phyloP scores from a whole-genome alignment of 106 monocot genomes.

The Dendrobium officinale region DNA sequence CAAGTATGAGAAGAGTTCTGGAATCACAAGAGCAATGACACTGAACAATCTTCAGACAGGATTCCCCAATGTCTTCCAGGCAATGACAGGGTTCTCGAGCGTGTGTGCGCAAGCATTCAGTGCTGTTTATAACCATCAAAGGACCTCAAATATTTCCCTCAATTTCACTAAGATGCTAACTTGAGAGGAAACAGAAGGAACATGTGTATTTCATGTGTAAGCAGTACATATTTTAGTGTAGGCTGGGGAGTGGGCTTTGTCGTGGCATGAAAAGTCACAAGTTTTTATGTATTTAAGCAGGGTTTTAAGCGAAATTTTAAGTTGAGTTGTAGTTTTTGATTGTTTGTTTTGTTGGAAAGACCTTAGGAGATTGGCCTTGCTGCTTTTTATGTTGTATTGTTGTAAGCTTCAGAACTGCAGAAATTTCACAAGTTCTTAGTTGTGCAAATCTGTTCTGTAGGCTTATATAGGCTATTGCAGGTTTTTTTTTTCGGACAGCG shows the following conservation, averaged over 20 bases:
- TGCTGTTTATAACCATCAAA: conserved; percentile 38
- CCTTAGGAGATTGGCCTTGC: background rate
- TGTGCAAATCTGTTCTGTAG: background rate
- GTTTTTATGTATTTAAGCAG: no score
- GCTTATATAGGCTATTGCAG: background rate
- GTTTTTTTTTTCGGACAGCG: background rate
- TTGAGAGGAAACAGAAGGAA: background rate
- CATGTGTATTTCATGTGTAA: background rate
- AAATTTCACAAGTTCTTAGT: background rate
- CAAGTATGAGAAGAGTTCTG: conserved; percentile 63
- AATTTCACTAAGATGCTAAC: background rate
- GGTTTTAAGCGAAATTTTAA: background rate
- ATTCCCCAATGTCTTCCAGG: conserved; percentile 86
- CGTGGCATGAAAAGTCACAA: background rate
- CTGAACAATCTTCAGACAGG: conserved; percentile 92
- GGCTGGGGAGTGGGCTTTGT: background rate
- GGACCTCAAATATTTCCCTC: conserved; percentile 2
- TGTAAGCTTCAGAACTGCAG: background rate
- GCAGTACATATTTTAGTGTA: background rate
- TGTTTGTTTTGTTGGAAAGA: background rate
- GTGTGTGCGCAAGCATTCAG: conserved; percentile 76
- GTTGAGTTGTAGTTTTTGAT: background rate
- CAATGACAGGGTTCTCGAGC: conserved; percentile 82
- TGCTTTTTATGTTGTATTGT: background rate
- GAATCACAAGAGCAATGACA: conserved; percentile 80